Conservation (phyloP, 441 rosid genomes). For the Bruguiera hainesii region DNA sequence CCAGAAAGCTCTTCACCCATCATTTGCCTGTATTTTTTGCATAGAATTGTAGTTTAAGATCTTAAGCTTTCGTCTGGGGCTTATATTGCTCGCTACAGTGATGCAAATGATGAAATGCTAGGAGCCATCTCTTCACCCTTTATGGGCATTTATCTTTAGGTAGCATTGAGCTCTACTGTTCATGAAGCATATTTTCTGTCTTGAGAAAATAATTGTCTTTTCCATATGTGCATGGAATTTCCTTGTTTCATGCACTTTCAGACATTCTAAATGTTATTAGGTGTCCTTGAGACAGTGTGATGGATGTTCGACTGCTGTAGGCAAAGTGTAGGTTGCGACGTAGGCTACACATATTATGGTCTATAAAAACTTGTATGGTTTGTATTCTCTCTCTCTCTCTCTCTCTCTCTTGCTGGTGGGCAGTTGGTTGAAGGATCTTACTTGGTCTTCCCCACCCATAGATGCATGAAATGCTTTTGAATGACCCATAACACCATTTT, state of each 20-base stretch:
- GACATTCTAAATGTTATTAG: no score
- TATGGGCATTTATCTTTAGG: not conserved
- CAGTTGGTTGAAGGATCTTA: no score
- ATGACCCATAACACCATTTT: no score
- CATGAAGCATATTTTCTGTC: not conserved
- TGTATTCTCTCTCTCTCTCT: no score
- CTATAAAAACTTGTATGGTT: no score
- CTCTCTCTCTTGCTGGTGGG: no score
- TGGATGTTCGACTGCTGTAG: not conserved
- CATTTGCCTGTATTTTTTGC: conserved; percentile 63
- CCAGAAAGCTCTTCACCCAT: conserved; percentile 94
- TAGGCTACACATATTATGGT: no score
- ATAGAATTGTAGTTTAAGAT: conserved; percentile 11
- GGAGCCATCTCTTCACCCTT: not conserved
- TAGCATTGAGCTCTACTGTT: not conserved
- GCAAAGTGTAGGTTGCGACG: no score
- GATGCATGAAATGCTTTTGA: no score
- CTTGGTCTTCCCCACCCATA: no score
- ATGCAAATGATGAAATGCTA: not conserved
- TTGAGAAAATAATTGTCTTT: not conserved
- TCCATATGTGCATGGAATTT: not conserved
- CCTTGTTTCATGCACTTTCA: not conserved
- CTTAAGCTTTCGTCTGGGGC: conserved; percentile 6
- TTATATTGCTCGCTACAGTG: not conserved
- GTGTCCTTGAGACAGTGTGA: not conserved